Percentiles rank a stretch among this genome's conserved stretches.
phyloP scores from a whole-genome alignment of 106 monocot species.

The Hemerocallis citrina region DNA sequence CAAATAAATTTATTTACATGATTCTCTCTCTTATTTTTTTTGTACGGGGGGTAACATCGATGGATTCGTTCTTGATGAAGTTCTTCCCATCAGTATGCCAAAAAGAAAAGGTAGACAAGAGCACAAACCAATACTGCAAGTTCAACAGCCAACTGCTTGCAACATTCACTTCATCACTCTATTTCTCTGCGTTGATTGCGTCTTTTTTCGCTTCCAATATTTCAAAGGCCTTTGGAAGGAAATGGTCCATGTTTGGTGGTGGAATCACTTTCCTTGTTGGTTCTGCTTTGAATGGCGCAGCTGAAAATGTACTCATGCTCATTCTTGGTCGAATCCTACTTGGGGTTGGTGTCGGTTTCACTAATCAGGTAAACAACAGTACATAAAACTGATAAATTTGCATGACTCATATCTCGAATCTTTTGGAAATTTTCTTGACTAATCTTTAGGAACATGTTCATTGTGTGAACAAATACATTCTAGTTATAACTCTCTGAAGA shows the following conservation, averaged over 20 bases:
- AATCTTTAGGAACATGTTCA: too few species aligned
- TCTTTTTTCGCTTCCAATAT: background rate
- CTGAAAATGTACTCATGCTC: background rate
- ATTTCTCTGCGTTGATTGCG: background rate
- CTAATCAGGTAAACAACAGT: too few species aligned
- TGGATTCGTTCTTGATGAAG: background rate
- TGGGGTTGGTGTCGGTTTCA: background rate
- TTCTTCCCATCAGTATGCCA: background rate
- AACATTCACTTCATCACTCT: background rate
- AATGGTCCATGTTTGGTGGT: background rate
- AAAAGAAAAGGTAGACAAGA: background rate
- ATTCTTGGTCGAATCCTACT: background rate
- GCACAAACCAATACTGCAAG: background rate
- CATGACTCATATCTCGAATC: too few species aligned
- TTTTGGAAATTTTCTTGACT: too few species aligned
- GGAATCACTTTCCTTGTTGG: background rate
- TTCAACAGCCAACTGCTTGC: conserved; percentile 1
- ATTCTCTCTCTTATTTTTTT: background rate
- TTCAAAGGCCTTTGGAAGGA: background rate
- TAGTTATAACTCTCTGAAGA: too few species aligned
- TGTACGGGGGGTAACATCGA: background rate
- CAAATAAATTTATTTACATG: too few species aligned
- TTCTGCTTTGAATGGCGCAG: background rate
- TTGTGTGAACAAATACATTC: too few species aligned
- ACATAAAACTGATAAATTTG: too few species aligned